A percentile compares a stretch with the other conserved stretches of the same genome.
Conservation (phyloP, 352 stramenopile genomes). For the Globisporangium takayamanum region DNA sequence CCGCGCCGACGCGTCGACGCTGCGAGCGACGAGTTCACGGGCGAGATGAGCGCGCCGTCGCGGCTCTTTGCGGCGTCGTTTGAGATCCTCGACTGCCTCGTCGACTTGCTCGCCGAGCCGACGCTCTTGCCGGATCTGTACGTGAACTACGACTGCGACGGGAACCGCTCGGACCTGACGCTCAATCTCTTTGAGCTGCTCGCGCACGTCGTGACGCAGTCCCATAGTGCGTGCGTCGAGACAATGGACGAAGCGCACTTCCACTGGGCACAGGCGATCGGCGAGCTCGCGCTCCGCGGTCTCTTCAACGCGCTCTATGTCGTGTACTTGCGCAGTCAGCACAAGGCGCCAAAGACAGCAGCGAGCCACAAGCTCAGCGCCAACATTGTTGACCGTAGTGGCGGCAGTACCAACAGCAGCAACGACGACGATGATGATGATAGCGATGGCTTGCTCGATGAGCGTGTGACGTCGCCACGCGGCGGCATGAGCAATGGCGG, state of each 20-base stretch:
- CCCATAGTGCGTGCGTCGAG: constrained; percentile 57
- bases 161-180: constrained; percentile 89
- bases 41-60: constrained; percentile 37
- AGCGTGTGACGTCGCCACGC: constrained; percentile 12
- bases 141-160: constrained; percentile 98
- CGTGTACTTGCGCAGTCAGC: constrained; percentile 51
- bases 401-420: constrained; percentile 18
- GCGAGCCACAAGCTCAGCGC: constrained; percentile 7
- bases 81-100: constrained; percentile 87
- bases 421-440: constrained; percentile 18
- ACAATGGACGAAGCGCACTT: constrained; percentile 70
- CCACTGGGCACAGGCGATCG: constrained; percentile 57
- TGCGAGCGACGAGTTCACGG: constrained; percentile 57
- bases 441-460: constrained; percentile 26
- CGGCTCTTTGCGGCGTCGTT: constrained; percentile 60
- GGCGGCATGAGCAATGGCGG: not conserved
- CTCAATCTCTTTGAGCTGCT: constrained; percentile 95
- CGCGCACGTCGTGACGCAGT: constrained; percentile 66
- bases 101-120: constrained; percentile 95
- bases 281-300: constrained; percentile 55
- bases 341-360: constrained; percentile 13
- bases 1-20: constrained; percentile 28
- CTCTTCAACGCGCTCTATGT: constrained; percentile 78
- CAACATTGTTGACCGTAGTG: constrained; percentile 20
- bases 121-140: constrained; percentile 96